Evolutionary conservation across 1,284 basidiomycete species (phyloP).

Genomic region (Melampsora larici-populina): DNA sequence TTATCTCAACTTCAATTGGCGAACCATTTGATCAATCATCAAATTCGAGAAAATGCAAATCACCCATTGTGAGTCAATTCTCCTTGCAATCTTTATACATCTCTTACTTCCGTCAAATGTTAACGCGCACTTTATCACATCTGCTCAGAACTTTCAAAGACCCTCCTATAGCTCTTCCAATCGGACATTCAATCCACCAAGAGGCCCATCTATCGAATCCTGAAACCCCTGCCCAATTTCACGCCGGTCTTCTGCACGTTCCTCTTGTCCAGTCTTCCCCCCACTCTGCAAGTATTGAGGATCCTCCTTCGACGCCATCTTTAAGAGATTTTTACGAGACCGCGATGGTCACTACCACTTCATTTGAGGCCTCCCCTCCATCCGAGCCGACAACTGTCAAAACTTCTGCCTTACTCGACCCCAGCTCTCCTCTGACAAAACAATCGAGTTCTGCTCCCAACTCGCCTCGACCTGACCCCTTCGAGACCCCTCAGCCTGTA

Average conservation of each 20-base stretch:
- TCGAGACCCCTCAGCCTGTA: conserved; percentile 5
- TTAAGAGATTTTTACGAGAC: background rate
- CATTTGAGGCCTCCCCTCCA: background rate
- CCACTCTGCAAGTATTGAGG: conserved; percentile 4
- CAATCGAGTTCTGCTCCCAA: no score
- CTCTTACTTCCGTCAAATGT: background rate
- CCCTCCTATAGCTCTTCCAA: conserved; percentile 18
- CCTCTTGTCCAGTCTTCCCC: background rate
- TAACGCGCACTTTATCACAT: background rate
- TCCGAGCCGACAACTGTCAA: conserved; percentile 26
- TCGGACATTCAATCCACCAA: background rate
- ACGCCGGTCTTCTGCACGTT: background rate
- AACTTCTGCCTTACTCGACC: background rate
- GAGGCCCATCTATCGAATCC: background rate
- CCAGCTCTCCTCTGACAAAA: no score
- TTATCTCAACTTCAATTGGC: background rate
- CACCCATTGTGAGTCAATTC: background rate
- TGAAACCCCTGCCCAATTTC: background rate
- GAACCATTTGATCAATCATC: background rate
- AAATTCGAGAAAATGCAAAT: background rate
- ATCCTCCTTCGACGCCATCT: background rate
- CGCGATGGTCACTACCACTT: background rate
- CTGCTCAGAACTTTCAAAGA: conserved; percentile 18
- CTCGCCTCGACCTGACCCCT: no score
- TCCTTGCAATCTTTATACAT: background rate